Conservation (phyloP, 1,139 yeast genomes). For the Zygoascus meyerae region DNA sequence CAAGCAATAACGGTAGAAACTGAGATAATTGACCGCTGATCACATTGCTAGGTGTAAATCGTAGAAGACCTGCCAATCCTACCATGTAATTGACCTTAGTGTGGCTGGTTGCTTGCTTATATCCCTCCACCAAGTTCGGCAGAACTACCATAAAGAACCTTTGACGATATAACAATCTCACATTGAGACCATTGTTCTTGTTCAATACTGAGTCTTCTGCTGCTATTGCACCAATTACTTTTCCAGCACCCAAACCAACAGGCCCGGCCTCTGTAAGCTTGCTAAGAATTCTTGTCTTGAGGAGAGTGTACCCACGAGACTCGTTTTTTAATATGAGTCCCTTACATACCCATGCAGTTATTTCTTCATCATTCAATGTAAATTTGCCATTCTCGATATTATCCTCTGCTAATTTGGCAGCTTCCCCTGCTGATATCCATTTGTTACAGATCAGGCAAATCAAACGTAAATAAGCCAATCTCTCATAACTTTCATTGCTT, state of each 20-base stretch:
- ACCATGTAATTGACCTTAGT: slow-evolving; percentile 47
- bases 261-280: slow-evolving; percentile 29
- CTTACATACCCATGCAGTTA: slow-evolving; percentile 63
- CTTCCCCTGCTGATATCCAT: slow-evolving; percentile 28
- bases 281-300: slow-evolving; percentile 36
- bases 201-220: slow-evolving; percentile 58
- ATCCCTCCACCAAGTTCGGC: slow-evolving; percentile 30
- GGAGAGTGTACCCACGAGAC: slow-evolving; percentile 39
- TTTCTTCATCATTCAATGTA: slow-evolving; percentile 42
- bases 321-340: slow-evolving; percentile 61
- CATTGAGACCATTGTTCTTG: slow-evolving; percentile 52
- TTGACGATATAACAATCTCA: slow-evolving; percentile 70
- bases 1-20: slow-evolving; percentile 65
- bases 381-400: slow-evolving; percentile 3
- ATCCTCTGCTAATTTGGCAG: neutral
- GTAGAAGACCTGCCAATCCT: slow-evolving; percentile 61
- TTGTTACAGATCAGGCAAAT: slow-evolving; percentile 58
- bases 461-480: slow-evolving; percentile 55
- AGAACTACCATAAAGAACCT: slow-evolving; percentile 52
- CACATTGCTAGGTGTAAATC: slow-evolving; percentile 56
- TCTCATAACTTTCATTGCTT: slow-evolving; percentile 30
- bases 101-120: slow-evolving; percentile 16
- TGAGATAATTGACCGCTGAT: slow-evolving; percentile 55
- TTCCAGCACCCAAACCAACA: slow-evolving; percentile 40
- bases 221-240: slow-evolving; percentile 57